Evolutionary conservation across 495 filamentous ascomycete species (phyloP).

Genomic region (Annulohypoxylon bovei): DNA sequence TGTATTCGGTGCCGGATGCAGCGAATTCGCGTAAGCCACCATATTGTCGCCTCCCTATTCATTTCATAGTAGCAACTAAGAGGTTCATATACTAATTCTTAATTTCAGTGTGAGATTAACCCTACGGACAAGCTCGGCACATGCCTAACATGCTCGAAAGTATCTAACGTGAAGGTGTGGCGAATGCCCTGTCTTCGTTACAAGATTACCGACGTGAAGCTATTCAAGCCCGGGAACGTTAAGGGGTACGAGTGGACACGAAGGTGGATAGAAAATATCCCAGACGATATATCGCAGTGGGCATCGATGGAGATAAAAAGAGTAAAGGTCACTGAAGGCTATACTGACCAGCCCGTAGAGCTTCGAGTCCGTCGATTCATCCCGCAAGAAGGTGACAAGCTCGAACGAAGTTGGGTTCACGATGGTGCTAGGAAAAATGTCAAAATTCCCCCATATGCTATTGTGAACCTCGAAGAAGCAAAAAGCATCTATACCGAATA

Average conservation of each 20-base stretch:
- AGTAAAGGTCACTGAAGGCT: constrained; percentile 60
- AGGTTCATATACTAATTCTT: constrained; percentile 19
- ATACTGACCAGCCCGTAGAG: constrained; percentile 52
- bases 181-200: constrained; percentile 59
- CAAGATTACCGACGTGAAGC: constrained; percentile 62
- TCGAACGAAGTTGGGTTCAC: constrained; percentile 58
- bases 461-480: constrained; percentile 59
- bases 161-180: constrained; percentile 53
- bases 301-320: constrained; percentile 50
- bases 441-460: constrained; percentile 57
- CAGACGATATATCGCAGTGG: constrained; percentile 62
- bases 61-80: not conserved
- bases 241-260: constrained; percentile 63
- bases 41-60: constrained; percentile 7
- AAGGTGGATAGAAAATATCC: constrained; percentile 59
- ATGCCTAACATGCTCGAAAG: constrained; percentile 60
- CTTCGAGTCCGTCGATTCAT: constrained; percentile 59
- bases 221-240: constrained; percentile 62
- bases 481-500: constrained; percentile 54
- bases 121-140: constrained; percentile 52
- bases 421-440: constrained; percentile 49
- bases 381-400: constrained; percentile 57
- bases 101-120: constrained; percentile 57
- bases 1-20: constrained; percentile 65
- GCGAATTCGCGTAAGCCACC: constrained; percentile 59